phyloP scores from a whole-genome alignment of 768 basidiomycete genomes.

The Hydnomerulius pinastri region DNA sequence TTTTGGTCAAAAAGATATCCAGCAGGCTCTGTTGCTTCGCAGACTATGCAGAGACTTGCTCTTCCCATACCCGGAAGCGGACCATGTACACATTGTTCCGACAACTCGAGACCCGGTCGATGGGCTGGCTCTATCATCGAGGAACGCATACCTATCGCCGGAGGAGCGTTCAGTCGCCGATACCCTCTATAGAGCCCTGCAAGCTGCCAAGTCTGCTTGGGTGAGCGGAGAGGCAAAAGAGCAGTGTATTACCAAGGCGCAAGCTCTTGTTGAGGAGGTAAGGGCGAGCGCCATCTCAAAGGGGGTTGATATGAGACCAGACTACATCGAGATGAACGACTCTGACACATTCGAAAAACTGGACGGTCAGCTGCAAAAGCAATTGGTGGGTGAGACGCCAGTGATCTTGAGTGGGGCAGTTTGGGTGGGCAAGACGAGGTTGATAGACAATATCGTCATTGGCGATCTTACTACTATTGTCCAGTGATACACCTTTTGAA shows the following conservation, averaged over 20 bases:
- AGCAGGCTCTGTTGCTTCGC: slow-evolving; percentile 87
- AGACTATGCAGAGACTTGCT: slow-evolving; percentile 79
- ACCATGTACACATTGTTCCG: slow-evolving; percentile 83
- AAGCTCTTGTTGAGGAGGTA: slow-evolving; percentile 38
- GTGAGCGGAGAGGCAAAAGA: slow-evolving; percentile 47
- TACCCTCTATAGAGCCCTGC: slow-evolving; percentile 69
- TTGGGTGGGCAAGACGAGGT: slow-evolving; percentile 81
- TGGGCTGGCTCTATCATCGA: slow-evolving; percentile 84
- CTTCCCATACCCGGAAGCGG: slow-evolving; percentile 70
- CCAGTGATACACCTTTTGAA: slow-evolving; percentile 1
- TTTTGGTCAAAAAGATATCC: slow-evolving; percentile 98
- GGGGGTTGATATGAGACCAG: slow-evolving; percentile 60
- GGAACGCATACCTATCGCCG: slow-evolving; percentile 79
- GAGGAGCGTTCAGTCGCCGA: slow-evolving; percentile 64
- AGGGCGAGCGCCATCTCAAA: slow-evolving; percentile 32
- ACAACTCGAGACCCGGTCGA: slow-evolving; percentile 70
- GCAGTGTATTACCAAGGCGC: slow-evolving; percentile 48
- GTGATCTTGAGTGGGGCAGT: slow-evolving; percentile 86
- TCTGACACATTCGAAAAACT: slow-evolving; percentile 71
- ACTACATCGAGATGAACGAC: slow-evolving; percentile 91
- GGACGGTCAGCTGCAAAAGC: slow-evolving; percentile 30
- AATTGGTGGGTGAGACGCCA: slow-evolving; percentile 29
- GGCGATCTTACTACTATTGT: slow-evolving; percentile 41
- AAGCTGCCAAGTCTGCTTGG: slow-evolving; percentile 60
- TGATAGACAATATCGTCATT: slow-evolving; percentile 92